These are phyloP conservation scores for Aspergillus brasiliensis DNA, from an alignment of 2,329 filamentous ascomycete genomes.

Conservation along the genomic window DNA sequence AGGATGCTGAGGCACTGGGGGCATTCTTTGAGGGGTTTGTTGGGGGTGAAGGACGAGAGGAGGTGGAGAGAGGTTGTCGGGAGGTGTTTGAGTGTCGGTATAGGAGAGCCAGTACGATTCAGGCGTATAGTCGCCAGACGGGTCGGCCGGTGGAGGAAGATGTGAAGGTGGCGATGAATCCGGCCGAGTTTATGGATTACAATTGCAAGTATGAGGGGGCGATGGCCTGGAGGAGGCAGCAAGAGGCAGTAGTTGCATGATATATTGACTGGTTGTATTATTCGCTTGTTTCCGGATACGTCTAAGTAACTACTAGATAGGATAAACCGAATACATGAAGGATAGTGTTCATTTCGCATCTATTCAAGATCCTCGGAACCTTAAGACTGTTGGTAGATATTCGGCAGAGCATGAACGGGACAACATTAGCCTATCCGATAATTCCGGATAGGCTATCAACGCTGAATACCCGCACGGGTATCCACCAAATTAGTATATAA, in stretches of 20 bases:
- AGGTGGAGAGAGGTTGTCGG: not conserved
- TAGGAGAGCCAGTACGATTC: conserved; percentile 4
- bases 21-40: conserved; percentile 5
- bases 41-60: not conserved
- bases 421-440: too few relatives aligned
- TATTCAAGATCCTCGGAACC: too few relatives aligned
- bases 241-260: not conserved
- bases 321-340: too few relatives aligned
- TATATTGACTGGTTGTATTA: too few relatives aligned
- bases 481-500: too few relatives aligned
- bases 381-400: too few relatives aligned
- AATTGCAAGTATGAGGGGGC: conserved; percentile 21
- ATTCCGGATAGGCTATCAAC: too few relatives aligned
- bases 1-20: conserved; percentile 40
- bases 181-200: conserved; percentile 23
- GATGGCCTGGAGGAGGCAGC: conserved; percentile 10
- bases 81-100: conserved; percentile 10
- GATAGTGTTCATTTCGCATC: too few relatives aligned
- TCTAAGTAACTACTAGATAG: too few relatives aligned
- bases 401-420: too few relatives aligned
- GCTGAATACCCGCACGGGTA: too few relatives aligned
- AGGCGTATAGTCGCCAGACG: conserved; percentile 13
- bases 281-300: too few relatives aligned
- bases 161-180: conserved; percentile 32
- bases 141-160: not conserved